phyloP scores from a whole-genome alignment of 768 basidiomycete genomes.

The Boletus sp. region DNA sequence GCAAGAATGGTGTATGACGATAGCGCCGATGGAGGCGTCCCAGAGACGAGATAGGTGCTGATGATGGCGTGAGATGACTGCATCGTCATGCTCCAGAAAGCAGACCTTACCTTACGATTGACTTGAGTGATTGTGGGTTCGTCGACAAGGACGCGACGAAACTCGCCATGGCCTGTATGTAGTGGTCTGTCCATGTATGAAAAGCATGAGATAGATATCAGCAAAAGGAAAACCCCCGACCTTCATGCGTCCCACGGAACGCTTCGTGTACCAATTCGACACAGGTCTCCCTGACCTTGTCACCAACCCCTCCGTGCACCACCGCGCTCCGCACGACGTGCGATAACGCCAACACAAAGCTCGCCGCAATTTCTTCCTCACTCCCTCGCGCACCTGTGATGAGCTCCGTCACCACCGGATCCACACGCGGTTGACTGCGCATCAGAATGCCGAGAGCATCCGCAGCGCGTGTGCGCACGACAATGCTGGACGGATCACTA shows the following conservation, averaged over 20 bases:
- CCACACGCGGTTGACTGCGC: slow-evolving; percentile 86
- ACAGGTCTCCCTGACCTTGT: slow-evolving; percentile 68
- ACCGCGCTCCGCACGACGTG: slow-evolving; percentile 65
- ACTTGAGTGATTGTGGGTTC: slow-evolving; percentile 59
- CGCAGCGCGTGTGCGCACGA: slow-evolving; percentile 80
- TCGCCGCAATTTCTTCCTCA: slow-evolving; percentile 68
- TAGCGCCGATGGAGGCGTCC: slow-evolving; percentile 65
- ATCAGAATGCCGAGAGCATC: slow-evolving; percentile 87
- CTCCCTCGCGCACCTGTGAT: slow-evolving; percentile 59
- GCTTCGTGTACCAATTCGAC: slow-evolving; percentile 76
- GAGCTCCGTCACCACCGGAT: slow-evolving; percentile 92
- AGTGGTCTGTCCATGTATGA: slow-evolving; percentile 51
- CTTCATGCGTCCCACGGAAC: slow-evolving; percentile 70
- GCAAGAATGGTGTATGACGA: slow-evolving; percentile 61
- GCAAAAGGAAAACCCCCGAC: slow-evolving; percentile 32
- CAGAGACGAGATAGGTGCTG: slow-evolving; percentile 62
- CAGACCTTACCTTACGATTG: slow-evolving; percentile 62
- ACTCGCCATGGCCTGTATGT: slow-evolving; percentile 59
- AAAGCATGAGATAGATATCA: not conserved
- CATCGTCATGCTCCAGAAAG: not conserved
- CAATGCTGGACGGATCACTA: slow-evolving; percentile 72
- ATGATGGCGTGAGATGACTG: slow-evolving; percentile 4
- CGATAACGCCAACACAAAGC: slow-evolving; percentile 74
- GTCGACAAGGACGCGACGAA: slow-evolving; percentile 64
- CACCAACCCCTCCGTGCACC: slow-evolving; percentile 67